phyloP scores from a whole-genome alignment of 495 filamentous ascomycete genomes.

The Darksidea phi region DNA sequence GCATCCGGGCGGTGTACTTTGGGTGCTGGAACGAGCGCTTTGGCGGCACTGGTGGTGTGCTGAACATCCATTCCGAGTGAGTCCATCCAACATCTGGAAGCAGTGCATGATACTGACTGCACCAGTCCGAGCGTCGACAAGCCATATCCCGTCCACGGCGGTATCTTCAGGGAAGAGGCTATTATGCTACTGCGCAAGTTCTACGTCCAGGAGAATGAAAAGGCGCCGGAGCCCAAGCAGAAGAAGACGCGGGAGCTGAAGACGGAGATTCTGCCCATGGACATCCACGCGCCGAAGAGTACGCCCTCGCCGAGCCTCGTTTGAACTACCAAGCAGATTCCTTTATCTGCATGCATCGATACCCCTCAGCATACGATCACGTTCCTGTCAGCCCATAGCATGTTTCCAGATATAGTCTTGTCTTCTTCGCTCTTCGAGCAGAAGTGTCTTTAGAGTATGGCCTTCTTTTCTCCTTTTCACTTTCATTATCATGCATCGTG shows the following conservation, averaged over 20 bases:
- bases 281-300: slow-evolving; percentile 24
- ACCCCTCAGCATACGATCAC: neutral
- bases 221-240: slow-evolving; percentile 64
- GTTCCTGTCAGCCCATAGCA: too few relatives aligned
- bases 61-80: slow-evolving; percentile 77
- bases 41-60: slow-evolving; percentile 89
- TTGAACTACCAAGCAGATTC: neutral
- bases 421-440: too few relatives aligned
- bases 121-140: slow-evolving; percentile 60
- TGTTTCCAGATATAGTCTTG: too few relatives aligned
- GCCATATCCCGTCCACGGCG: slow-evolving; percentile 74
- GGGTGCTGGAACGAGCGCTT: slow-evolving; percentile 96
- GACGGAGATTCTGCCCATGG: slow-evolving; percentile 49
- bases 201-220: slow-evolving; percentile 94
- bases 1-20: slow-evolving; percentile 81
- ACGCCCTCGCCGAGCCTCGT: neutral
- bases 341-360: neutral
- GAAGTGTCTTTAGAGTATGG: too few relatives aligned
- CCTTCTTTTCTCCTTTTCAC: too few relatives aligned
- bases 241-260: slow-evolving; percentile 55
- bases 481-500: too few relatives aligned
- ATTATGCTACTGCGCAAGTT: slow-evolving; percentile 88
- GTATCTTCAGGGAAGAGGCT: slow-evolving; percentile 80
- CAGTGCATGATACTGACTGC: neutral
- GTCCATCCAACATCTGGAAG: slow-evolving; percentile 12